phyloP scores from a whole-genome alignment of 331 rosid genomes.

The Prunus yedoensis region DNA sequence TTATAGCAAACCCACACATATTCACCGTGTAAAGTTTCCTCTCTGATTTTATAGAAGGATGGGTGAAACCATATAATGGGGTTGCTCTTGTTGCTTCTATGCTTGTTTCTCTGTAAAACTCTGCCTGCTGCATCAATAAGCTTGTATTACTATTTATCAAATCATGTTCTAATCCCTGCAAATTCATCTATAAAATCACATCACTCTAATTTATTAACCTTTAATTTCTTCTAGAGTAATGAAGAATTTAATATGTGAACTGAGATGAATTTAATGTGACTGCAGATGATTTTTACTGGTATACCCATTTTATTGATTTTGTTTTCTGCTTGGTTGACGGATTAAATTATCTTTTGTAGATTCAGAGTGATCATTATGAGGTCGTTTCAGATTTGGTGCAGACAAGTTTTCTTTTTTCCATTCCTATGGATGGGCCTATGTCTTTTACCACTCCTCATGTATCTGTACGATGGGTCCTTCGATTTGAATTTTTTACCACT shows the following conservation, averaged over 20 bases:
- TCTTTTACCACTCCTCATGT: constrained; percentile 92
- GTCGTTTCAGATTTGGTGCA: constrained; percentile 92
- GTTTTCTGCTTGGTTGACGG: constrained; percentile 24
- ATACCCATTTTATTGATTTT: constrained; percentile 11
- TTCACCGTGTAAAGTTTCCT: not conserved
- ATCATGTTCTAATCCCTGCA: not conserved
- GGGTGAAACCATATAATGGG: not conserved
- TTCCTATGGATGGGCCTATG: constrained; percentile 99
- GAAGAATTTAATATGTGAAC: not conserved
- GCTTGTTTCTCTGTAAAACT: not conserved
- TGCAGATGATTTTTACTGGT: not conserved
- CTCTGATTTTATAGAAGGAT: not conserved
- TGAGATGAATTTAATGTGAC: not conserved
- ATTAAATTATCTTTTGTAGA: constrained; percentile 46
- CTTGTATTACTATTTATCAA: not conserved
- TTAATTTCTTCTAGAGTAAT: not conserved
- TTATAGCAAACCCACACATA: not conserved
- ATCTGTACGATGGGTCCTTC: constrained; percentile 92
- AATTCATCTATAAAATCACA: not conserved
- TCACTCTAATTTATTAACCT: not conserved
- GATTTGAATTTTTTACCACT: constrained; percentile 90
- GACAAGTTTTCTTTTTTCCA: constrained; percentile 91
- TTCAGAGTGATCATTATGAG: constrained; percentile 94
- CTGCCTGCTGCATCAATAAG: not conserved
- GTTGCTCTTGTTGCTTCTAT: not conserved